Percentiles rank a stretch among this genome's conserved stretches.
phyloP scores from a whole-genome alignment of 805 yeast species.

The Lipomyces starkeyi region DNA sequence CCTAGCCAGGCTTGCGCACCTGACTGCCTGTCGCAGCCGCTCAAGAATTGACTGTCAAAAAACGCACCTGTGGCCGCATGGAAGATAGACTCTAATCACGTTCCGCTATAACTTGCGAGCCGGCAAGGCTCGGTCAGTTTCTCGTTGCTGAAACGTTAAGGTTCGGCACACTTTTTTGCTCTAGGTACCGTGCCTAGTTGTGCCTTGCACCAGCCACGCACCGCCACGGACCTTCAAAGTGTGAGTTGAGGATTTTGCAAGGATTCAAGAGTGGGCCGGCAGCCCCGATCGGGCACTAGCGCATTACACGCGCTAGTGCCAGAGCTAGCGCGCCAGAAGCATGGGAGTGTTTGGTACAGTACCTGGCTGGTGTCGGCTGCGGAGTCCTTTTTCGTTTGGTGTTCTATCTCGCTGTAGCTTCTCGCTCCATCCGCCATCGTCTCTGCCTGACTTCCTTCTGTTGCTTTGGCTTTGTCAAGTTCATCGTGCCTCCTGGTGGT shows the following conservation, averaged over 20 bases:
- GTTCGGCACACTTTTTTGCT: not conserved
- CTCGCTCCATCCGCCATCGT: not conserved
- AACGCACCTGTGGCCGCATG: too few relatives aligned
- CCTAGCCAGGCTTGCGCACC: not conserved
- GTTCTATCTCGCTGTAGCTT: not conserved
- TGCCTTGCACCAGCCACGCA: not conserved
- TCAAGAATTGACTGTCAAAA: too few relatives aligned
- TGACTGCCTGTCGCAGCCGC: not conserved
- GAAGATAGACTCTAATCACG: not conserved
- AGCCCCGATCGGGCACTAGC: not conserved
- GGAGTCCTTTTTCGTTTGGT: not conserved
- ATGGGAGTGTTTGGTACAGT: not conserved
- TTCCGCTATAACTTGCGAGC: not conserved
- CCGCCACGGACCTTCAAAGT: not conserved
- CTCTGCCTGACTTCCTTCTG: not conserved
- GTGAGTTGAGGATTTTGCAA: not conserved
- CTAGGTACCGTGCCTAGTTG: not conserved
- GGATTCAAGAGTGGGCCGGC: not conserved
- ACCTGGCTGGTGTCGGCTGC: not conserved
- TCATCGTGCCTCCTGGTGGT: not conserved
- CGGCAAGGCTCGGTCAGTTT: too few relatives aligned
- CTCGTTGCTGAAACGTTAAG: not conserved
- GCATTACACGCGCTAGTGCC: not conserved
- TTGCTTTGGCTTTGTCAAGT: not conserved
- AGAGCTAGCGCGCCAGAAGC: not conserved